These are phyloP conservation scores for Zygoascus tannicola DNA, from an alignment of 805 yeast species.

Conservation along the genomic window DNA sequence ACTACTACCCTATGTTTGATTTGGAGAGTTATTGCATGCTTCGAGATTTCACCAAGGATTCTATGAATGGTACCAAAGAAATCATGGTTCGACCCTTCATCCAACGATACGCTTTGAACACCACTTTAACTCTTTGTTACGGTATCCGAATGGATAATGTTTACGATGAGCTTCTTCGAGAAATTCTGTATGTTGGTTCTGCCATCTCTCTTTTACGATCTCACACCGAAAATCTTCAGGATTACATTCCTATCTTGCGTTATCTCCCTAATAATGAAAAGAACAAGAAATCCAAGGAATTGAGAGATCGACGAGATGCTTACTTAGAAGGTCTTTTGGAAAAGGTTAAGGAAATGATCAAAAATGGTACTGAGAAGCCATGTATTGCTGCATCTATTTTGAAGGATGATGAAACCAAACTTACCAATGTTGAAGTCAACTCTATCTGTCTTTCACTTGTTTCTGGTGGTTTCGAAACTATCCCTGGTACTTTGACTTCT, in stretches of 20 bases:
- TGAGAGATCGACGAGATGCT: slow-evolving; percentile 26
- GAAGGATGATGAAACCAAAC: slow-evolving; percentile 21
- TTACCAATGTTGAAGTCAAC: slow-evolving; percentile 35
- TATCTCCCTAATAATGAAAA: slow-evolving; percentile 27
- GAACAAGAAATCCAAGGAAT: slow-evolving; percentile 21
- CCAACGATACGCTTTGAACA: slow-evolving; percentile 32
- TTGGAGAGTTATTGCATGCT: slow-evolving; percentile 30
- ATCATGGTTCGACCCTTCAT: slow-evolving; percentile 26
- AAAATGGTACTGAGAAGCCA: slow-evolving; percentile 24
- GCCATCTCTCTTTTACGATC: slow-evolving; percentile 29
- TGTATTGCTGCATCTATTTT: slow-evolving; percentile 31
- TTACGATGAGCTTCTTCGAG: slow-evolving; percentile 23
- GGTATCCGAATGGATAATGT: slow-evolving; percentile 33
- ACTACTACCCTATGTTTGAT: slow-evolving; percentile 30
- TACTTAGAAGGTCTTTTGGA: slow-evolving; percentile 27
- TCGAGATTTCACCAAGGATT: slow-evolving; percentile 23
- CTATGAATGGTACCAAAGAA: slow-evolving; percentile 17
- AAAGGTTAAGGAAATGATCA: slow-evolving; percentile 23
- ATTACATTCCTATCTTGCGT: slow-evolving; percentile 30
- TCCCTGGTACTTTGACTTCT: slow-evolving; percentile 53
- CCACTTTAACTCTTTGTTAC: slow-evolving; percentile 33
- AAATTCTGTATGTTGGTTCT: slow-evolving; percentile 27
- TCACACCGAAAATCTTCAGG: slow-evolving; percentile 32
- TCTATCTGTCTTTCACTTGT: slow-evolving; percentile 64
- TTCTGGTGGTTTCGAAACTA: slow-evolving; percentile 70